Conservation (phyloP, 2,329 filamentous ascomycete genomes). For the Verticillium zaregamsianum region DNA sequence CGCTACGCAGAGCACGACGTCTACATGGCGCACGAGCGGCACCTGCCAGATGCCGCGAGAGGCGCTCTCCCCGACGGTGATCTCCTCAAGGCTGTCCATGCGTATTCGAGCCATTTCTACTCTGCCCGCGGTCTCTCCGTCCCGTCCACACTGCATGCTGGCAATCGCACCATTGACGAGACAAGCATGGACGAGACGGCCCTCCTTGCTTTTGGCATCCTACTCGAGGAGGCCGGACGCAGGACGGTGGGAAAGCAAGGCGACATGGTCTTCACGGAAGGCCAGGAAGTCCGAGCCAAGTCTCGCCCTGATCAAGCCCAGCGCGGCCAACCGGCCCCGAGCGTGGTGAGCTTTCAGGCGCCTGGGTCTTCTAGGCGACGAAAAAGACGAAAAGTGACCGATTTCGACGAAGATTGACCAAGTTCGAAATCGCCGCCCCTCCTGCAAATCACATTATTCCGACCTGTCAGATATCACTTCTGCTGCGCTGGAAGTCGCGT, state of each 20-base stretch:
- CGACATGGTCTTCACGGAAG: slow-evolving; percentile 69
- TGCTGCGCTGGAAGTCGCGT: too few relatives aligned
- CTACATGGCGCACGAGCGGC: slow-evolving; percentile 60
- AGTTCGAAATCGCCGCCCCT: background rate
- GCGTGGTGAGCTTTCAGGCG: slow-evolving; percentile 5
- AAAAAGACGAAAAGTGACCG: slow-evolving; percentile 11
- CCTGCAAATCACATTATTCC: background rate
- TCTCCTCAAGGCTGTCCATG: slow-evolving; percentile 64
- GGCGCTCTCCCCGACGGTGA: slow-evolving; percentile 61
- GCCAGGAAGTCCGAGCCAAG: slow-evolving; percentile 20
- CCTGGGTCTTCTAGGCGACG: slow-evolving; percentile 9
- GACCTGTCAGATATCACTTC: too few relatives aligned
- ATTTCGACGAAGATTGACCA: slow-evolving; percentile 6
- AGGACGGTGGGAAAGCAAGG: slow-evolving; percentile 60
- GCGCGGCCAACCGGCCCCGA: background rate
- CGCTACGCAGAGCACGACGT: slow-evolving; percentile 69
- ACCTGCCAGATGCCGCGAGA: slow-evolving; percentile 43
- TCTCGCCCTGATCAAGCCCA: background rate
- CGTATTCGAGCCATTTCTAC: slow-evolving; percentile 66
- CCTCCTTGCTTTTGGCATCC: slow-evolving; percentile 67
- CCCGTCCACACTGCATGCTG: slow-evolving; percentile 10
- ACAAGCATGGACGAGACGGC: slow-evolving; percentile 75
- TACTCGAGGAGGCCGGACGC: slow-evolving; percentile 66
- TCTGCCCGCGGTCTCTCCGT: slow-evolving; percentile 28
- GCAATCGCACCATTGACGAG: slow-evolving; percentile 35